These are phyloP conservation scores for Boletus subparvulus DNA, from an alignment of 768 basidiomycete species.

Conservation along the genomic window DNA sequence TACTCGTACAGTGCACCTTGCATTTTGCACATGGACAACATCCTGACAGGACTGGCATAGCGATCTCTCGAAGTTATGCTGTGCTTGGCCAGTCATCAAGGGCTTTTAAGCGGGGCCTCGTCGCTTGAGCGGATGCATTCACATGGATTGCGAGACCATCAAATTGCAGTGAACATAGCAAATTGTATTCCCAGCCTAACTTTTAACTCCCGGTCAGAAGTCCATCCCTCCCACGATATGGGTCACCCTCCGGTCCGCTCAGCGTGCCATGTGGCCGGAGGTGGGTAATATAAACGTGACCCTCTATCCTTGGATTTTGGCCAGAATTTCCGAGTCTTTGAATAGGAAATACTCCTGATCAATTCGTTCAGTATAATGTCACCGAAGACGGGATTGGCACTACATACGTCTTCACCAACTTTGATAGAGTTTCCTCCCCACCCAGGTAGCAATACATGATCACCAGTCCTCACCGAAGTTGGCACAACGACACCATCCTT, in stretches of 20 bases:
- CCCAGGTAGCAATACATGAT: slow-evolving; percentile 89
- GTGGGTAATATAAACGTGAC: not conserved
- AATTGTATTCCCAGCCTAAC: slow-evolving; percentile 15
- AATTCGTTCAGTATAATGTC: slow-evolving; percentile 5
- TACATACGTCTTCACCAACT: slow-evolving; percentile 89
- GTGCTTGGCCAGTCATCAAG: not conserved
- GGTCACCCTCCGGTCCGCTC: slow-evolving; percentile 1
- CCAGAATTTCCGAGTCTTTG: slow-evolving; percentile 93
- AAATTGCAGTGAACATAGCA: slow-evolving; percentile 22
- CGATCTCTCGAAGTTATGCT: not conserved
- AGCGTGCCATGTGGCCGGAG: not conserved
- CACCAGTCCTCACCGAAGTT: slow-evolving; percentile 79
- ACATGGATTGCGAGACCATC: slow-evolving; percentile 22
- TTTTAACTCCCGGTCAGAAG: slow-evolving; percentile 1
- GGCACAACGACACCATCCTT: slow-evolving; percentile 80
- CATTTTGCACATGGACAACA: slow-evolving; percentile 5
- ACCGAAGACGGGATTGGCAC: not conserved
- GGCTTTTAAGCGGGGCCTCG: not conserved
- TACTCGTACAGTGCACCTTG: slow-evolving; percentile 9
- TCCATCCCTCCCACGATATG: not conserved
- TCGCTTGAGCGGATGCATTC: slow-evolving; percentile 31
- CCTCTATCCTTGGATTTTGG: slow-evolving; percentile 88
- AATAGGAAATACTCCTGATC: slow-evolving; percentile 90
- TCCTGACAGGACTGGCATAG: not conserved
- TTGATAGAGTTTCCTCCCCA: slow-evolving; percentile 98